Percentiles rank a stretch among this genome's conserved stretches.
phyloP scores from a whole-genome alignment of 768 basidiomycete genomes.

The Leccinellum luteum region DNA sequence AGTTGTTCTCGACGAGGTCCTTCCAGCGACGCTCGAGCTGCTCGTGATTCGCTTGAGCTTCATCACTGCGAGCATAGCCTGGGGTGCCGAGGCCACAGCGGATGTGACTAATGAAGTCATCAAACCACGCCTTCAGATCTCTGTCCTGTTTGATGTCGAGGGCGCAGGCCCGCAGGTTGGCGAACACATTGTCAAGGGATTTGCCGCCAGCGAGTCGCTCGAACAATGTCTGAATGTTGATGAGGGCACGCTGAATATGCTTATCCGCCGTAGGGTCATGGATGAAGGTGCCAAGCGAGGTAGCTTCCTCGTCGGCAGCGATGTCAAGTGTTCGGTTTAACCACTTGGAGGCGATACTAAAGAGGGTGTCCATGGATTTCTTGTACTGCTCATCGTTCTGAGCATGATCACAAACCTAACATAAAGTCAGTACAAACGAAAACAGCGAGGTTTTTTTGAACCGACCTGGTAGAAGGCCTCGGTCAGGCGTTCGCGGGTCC shows the following conservation, averaged over 20 bases:
- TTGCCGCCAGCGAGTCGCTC: constrained; percentile 52
- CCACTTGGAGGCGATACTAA: constrained; percentile 57
- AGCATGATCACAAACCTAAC: constrained; percentile 62
- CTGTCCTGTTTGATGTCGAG: constrained; percentile 51
- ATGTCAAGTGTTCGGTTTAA: constrained; percentile 50
- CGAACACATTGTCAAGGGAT: constrained; percentile 49
- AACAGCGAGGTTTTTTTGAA: not conserved
- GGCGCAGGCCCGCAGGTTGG: constrained; percentile 41
- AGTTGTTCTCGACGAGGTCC: constrained; percentile 43
- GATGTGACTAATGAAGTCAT: constrained; percentile 49
- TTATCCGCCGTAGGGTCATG: constrained; percentile 62
- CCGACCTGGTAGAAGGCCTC: constrained; percentile 53
- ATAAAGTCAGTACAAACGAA: not conserved
- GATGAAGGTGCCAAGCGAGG: constrained; percentile 54
- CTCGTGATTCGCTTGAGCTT: constrained; percentile 38
- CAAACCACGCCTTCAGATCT: constrained; percentile 51
- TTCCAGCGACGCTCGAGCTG: constrained; percentile 52
- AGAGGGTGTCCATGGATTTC: constrained; percentile 53
- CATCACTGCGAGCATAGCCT: constrained; percentile 53
- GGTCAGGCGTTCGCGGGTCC: constrained; percentile 42
- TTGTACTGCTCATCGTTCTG: constrained; percentile 60
- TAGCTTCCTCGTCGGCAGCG: constrained; percentile 41
- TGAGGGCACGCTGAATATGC: constrained; percentile 54
- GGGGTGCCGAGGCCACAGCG: constrained; percentile 47
- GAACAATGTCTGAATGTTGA: constrained; percentile 36